Percentiles rank a stretch among this genome's conserved stretches.
These are phyloP conservation scores for Pinus albicaulis DNA, from an alignment of 75 land plant genomes.

Conservation along the genomic window DNA sequence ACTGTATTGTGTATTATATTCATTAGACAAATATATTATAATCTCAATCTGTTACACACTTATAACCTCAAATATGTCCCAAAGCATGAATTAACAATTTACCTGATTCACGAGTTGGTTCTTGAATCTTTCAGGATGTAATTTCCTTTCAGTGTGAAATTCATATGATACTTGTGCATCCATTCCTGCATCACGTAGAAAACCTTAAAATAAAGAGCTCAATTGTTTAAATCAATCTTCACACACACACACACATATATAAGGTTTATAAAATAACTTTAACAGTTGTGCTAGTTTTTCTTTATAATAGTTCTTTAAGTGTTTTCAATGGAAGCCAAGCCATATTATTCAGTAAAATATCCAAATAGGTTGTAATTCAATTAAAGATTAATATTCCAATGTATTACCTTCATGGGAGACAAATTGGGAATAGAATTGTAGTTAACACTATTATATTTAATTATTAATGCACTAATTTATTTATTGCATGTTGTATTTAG, in stretches of 20 bases:
- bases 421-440: too few species aligned
- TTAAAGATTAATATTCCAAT: too few species aligned
- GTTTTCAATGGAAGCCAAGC: background rate
- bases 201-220: slow-evolving; percentile 3
- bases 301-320: too few species aligned
- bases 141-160: slow-evolving; percentile 55
- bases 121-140: slow-evolving; percentile 62
- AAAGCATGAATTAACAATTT: background rate
- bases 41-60: background rate
- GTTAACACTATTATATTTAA: too few species aligned
- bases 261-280: background rate
- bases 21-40: background rate
- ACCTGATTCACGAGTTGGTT: slow-evolving; percentile 64
- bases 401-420: too few species aligned
- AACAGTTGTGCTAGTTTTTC: background rate
- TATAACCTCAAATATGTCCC: background rate
- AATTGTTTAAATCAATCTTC: background rate
- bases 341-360: too few species aligned
- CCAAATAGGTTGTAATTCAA: too few species aligned
- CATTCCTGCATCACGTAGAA: slow-evolving; percentile 37
- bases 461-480: too few species aligned
- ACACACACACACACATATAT: too few species aligned
- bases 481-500: too few species aligned
- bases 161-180: slow-evolving; percentile 70
- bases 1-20: too few species aligned